Evolutionary conservation across 1,139 yeast species (phyloP), one percentile per base, ranked within the genome.

Genomic region (Blastobotrys arbuscula): DNA sequence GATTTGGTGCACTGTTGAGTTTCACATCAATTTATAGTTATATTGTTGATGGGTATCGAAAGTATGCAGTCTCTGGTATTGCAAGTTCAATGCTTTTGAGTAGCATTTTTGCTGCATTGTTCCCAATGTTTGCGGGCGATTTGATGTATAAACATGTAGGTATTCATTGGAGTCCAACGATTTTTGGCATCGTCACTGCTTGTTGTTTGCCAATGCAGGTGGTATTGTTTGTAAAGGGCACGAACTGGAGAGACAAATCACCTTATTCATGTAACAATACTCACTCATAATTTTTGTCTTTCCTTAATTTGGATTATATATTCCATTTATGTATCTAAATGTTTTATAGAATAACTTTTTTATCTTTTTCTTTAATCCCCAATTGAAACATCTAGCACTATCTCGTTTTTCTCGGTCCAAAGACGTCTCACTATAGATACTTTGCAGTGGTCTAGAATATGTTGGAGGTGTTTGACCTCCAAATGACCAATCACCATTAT

Each of bases 11-110:
- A 51, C 75, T 78, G 55, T 68, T 76, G 59, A 69, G 77, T 58
- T 67, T 72, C 72, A 59, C 75, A 64, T 63, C 74, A 62, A 60
- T 70, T 56, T 60, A 78, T 55, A 67, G 72, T 39, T 80, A 79
- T 55, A 68, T 79, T 35, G 76, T 75, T n/a, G 77, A 76, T 60
- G 75, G 79, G 0, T 80, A 78, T 58, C 65, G 72, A 38, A 65
- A 66, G 9, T 74, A 72, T 51, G 77, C 83, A 16, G 88, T 88
- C 0, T 77, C 84, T 18, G 86, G 84, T 0, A 67, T 81, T 65
- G 86, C 86, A 9, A 84, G 85, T 12, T 82, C 81, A 61, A 76
- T 80, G 44, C 72, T 82, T 52, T 68, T 79, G 42, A 73, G 88
- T 60, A 78, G 81, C 51, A 54, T 72, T 9, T 66, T 79, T 71